phyloP scores from a whole-genome alignment of 2,329 filamentous ascomycete genomes.

The Fonsecaea pugnacius region DNA sequence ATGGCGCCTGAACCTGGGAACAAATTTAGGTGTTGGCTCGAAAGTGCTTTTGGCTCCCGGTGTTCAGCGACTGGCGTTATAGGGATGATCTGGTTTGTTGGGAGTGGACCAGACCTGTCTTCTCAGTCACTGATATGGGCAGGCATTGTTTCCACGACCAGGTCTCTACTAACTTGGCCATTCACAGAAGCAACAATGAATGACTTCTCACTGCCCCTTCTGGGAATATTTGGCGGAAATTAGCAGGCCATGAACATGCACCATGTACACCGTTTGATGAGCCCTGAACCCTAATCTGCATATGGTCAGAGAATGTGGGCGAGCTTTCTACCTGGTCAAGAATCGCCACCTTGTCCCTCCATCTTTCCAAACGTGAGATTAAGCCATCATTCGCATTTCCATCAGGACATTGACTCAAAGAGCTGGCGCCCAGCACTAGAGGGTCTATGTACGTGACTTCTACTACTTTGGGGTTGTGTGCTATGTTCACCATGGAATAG shows the following conservation, averaged over 20 bases:
- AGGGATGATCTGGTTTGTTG: not conserved
- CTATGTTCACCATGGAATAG: not conserved
- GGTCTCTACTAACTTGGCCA: not conserved
- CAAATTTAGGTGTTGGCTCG: not conserved
- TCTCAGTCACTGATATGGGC: not conserved
- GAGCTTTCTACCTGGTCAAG: not conserved
- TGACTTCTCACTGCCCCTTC: not conserved
- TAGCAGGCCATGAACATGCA: not conserved
- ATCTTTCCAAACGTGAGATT: not conserved
- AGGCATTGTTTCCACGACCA: not conserved
- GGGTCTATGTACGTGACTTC: not conserved
- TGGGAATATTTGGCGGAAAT: not conserved
- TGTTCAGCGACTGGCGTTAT: not conserved
- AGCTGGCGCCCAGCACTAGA: not conserved
- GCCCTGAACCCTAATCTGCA: not conserved
- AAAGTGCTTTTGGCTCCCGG: not conserved
- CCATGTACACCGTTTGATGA: not conserved
- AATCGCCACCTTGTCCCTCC: not conserved
- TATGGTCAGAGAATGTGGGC: not conserved
- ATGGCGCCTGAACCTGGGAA: not conserved
- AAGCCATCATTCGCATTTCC: not conserved
- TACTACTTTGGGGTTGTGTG: not conserved
- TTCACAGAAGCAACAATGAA: not conserved
- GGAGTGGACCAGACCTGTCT: not conserved
- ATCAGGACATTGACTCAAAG: not conserved